These are phyloP conservation scores for Tetratostichococcus sp. DNA, from an alignment of 139 green algal genomes.

Conservation along the genomic window DNA sequence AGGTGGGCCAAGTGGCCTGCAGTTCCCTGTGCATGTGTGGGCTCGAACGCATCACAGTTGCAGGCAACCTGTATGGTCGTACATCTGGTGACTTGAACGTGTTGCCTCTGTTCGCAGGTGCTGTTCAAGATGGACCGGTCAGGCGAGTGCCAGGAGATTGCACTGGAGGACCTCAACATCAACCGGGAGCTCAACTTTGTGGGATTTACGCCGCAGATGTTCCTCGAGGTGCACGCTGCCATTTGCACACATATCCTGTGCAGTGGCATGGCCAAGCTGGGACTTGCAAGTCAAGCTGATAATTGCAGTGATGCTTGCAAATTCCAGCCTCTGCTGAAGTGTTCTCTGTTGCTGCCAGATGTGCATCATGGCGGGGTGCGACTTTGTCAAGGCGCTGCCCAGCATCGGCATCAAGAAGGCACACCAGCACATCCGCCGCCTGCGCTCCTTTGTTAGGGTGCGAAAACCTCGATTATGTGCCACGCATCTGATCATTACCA, in stretches of 20 bases:
- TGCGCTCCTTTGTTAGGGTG: slow-evolving; percentile 66
- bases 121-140: slow-evolving; percentile 93
- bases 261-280: no score
- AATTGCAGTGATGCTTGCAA: no score
- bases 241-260: no score
- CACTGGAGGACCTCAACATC: slow-evolving; percentile 47
- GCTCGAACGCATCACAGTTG: no score
- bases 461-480: background rate
- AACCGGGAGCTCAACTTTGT: slow-evolving; percentile 52
- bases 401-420: slow-evolving; percentile 91
- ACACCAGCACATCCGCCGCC: slow-evolving; percentile 66
- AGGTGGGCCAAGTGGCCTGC: slow-evolving; percentile 33
- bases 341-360: slow-evolving; percentile 54
- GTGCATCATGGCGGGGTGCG: slow-evolving; percentile 94
- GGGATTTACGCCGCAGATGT: slow-evolving; percentile 81
- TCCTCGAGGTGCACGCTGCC: slow-evolving; percentile 62
- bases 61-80: no score
- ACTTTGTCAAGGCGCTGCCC: slow-evolving; percentile 82
- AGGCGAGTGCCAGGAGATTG: slow-evolving; percentile 74
- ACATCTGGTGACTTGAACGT: no score
- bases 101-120: no score
- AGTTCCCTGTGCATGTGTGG: background rate
- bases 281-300: no score
- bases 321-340: no score
- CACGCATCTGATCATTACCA: background rate